These are phyloP conservation scores for Fusarium zealandicum DNA, from an alignment of 2,329 filamentous ascomycete species.

Conservation along the genomic window DNA sequence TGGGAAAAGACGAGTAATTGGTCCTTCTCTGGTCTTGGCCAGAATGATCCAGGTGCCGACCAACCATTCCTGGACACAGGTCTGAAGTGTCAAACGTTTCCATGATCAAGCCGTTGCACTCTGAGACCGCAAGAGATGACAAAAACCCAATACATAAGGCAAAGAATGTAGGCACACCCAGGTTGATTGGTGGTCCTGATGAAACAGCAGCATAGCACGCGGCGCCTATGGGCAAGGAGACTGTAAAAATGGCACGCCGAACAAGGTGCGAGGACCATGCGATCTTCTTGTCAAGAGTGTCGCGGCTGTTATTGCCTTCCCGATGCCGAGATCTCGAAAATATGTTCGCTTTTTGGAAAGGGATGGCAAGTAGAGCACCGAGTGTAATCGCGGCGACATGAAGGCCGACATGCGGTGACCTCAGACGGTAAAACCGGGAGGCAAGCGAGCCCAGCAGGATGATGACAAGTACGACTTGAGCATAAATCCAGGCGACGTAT, in stretches of 20 bases:
- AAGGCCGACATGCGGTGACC: slow-evolving; percentile 70
- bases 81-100: slow-evolving; percentile 84
- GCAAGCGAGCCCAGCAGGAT: slow-evolving; percentile 75
- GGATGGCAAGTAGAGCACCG: slow-evolving; percentile 73
- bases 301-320: slow-evolving; percentile 68
- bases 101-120: slow-evolving; percentile 81
- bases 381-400: slow-evolving; percentile 71
- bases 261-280: slow-evolving; percentile 77
- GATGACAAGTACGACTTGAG: slow-evolving; percentile 76
- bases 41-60: slow-evolving; percentile 55
- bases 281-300: slow-evolving; percentile 69
- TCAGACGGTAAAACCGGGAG: slow-evolving; percentile 71
- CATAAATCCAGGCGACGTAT: slow-evolving; percentile 82
- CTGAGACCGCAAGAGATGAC: slow-evolving; percentile 75
- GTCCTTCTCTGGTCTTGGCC: slow-evolving; percentile 56
- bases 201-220: slow-evolving; percentile 73
- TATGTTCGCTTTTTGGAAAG: slow-evolving; percentile 74
- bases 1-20: slow-evolving; percentile 79
- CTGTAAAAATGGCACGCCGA: slow-evolving; percentile 71
- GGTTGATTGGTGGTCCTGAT: slow-evolving; percentile 65
- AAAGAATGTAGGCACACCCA: slow-evolving; percentile 70
- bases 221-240: slow-evolving; percentile 70
- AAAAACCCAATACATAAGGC: slow-evolving; percentile 73
- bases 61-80: slow-evolving; percentile 74
- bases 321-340: slow-evolving; percentile 71